Evolutionary conservation across 768 basidiomycete genomes (phyloP).

Genomic region (Suillus clintonianus): DNA sequence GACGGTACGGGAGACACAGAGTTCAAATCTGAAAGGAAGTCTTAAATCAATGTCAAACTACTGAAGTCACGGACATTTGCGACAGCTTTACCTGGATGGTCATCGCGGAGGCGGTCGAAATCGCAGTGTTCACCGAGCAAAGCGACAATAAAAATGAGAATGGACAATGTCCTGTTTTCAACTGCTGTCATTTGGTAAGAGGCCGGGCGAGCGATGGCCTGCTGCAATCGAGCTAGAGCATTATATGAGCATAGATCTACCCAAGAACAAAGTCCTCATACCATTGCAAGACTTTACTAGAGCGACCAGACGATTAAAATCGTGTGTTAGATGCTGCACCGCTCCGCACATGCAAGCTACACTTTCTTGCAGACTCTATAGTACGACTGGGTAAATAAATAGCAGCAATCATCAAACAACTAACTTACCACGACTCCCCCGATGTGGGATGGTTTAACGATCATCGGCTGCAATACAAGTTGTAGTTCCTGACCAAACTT

Average conservation of each 20-base stretch:
- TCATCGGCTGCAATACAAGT: constrained; percentile 82
- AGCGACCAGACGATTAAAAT: constrained; percentile 74
- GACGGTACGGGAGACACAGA: not conserved
- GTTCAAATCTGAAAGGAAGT: constrained; percentile 55
- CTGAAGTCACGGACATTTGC: not conserved
- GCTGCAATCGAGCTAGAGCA: constrained; percentile 60
- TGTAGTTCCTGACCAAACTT: constrained; percentile 91
- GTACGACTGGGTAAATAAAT: not conserved
- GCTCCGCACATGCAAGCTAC: constrained; percentile 91
- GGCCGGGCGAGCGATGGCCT: constrained; percentile 48
- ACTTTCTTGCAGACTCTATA: constrained; percentile 83
- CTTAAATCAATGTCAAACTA: constrained; percentile 54
- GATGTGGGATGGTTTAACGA: constrained; percentile 75
- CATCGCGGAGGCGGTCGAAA: constrained; percentile 74
- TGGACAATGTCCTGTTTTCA: constrained; percentile 57
- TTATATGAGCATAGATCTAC: constrained; percentile 8
- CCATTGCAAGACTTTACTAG: constrained; percentile 87
- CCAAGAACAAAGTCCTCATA: constrained; percentile 31
- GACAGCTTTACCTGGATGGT: constrained; percentile 54
- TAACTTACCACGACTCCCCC: constrained; percentile 64
- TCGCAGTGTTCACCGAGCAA: constrained; percentile 88
- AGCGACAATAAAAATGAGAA: constrained; percentile 83
- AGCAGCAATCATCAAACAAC: constrained; percentile 16
- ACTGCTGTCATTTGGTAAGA: constrained; percentile 42
- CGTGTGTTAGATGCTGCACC: constrained; percentile 83